Evolutionary conservation across 805 yeast species (phyloP).

Genomic region (Candida qinlingensis): DNA sequence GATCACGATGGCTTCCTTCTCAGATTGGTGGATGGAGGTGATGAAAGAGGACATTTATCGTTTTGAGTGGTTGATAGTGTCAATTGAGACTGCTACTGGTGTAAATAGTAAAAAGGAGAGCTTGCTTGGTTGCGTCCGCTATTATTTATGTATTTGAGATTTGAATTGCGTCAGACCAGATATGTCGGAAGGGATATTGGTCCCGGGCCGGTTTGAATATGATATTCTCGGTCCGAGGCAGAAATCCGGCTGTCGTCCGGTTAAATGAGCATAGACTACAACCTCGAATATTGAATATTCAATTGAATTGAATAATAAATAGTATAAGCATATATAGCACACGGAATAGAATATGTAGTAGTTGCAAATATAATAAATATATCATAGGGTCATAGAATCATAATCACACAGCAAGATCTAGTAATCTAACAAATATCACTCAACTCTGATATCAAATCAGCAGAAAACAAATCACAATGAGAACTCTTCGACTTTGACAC

Average conservation of each 20-base stretch:
- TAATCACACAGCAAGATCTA: neutral
- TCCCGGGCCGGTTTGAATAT: neutral
- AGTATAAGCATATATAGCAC: neutral
- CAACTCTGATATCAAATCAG: neutral
- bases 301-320: neutral
- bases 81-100: too few relatives aligned
- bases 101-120: too few relatives aligned
- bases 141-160: too few relatives aligned
- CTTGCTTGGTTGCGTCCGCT: too few relatives aligned
- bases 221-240: neutral
- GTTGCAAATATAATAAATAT: too few relatives aligned
- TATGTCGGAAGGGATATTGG: neutral
- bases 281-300: neutral
- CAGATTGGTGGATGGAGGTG: slow-evolving; percentile 3
- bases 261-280: neutral
- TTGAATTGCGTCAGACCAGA: neutral
- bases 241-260: neutral
- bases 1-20: slow-evolving; percentile 6
- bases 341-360: neutral
- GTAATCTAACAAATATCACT: too few relatives aligned
- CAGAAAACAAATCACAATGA: neutral
- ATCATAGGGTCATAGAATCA: neutral
- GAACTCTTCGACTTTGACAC: slow-evolving; percentile 9
- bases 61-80: too few relatives aligned
- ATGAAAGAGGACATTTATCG: slow-evolving; percentile 6